phyloP scores from a whole-genome alignment of 306 rosid genomes.

The Vigna mungo region DNA sequence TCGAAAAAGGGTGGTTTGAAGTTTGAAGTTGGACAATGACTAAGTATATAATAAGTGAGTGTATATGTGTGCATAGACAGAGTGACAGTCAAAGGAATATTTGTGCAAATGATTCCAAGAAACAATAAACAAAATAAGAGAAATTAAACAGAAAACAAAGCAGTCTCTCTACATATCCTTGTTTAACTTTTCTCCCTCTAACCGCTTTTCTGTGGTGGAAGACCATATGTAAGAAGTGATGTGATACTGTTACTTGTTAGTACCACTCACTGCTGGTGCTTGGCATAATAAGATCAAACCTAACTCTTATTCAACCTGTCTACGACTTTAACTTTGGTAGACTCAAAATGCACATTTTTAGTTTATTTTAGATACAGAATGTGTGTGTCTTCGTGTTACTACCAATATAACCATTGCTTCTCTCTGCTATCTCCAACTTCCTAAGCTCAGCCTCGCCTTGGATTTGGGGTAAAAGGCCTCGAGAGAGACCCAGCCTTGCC shows the following conservation, averaged over 20 bases:
- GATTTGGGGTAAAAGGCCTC: constrained; percentile 74
- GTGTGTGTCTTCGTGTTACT: constrained; percentile 41
- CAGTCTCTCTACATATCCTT: neutral
- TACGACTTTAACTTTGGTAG: constrained; percentile 20
- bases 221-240: constrained; percentile 46
- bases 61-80: neutral
- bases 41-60: constrained; percentile 3
- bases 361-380: constrained; percentile 16
- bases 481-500: constrained; percentile 52
- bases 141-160: constrained; percentile 20
- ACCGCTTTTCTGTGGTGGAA: constrained; percentile 38
- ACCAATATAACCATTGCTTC: constrained; percentile 55
- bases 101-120: constrained; percentile 25
- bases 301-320: constrained; percentile 51
- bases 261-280: constrained; percentile 7
- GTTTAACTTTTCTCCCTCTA: constrained; percentile 15
- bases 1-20: neutral
- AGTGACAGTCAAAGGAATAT: constrained; percentile 40
- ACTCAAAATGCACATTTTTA: constrained; percentile 26
- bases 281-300: constrained; percentile 44
- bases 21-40: constrained; percentile 1
- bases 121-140: constrained; percentile 15
- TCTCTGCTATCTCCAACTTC: constrained; percentile 49
- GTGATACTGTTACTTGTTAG: constrained; percentile 3
- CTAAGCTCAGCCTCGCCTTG: constrained; percentile 72